These are phyloP conservation scores for Apophysomyces elegans DNA, from an alignment of 371 early-diverging fungal species.

Conservation along the genomic window DNA sequence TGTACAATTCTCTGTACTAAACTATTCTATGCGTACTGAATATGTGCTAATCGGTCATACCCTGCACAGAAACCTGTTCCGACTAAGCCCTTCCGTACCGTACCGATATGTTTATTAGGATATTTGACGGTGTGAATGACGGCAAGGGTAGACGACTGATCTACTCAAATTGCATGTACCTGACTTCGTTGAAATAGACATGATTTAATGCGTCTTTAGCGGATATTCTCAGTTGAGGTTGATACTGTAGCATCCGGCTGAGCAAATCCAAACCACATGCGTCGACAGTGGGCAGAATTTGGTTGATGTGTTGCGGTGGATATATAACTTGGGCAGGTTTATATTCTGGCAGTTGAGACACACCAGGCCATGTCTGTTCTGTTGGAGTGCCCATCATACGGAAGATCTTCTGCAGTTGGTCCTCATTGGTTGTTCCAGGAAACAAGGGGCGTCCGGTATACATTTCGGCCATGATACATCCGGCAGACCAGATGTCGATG, in stretches of 20 bases:
- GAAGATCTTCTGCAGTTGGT: conserved; percentile 98
- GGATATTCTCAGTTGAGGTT: conserved; percentile 87
- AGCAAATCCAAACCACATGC: conserved; percentile 77
- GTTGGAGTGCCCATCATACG: conserved; percentile 96
- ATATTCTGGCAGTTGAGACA: conserved; percentile 96
- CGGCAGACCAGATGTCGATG: conserved; percentile 96
- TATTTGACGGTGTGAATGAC: neutral
- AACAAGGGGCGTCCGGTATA: conserved; percentile 92
- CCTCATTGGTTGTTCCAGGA: conserved; percentile 96
- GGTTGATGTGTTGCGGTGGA: conserved; percentile 63
- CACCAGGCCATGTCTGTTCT: conserved; percentile 88
- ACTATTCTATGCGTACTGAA: neutral
- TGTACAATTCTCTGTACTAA: neutral
- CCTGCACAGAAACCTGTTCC: neutral
- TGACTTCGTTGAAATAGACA: conserved; percentile 87
- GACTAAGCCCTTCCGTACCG: conserved; percentile 6
- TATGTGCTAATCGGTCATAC: neutral
- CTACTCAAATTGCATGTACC: conserved; percentile 32
- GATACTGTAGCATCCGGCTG: conserved; percentile 89
- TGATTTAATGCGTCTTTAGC: conserved; percentile 94
- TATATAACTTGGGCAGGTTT: conserved; percentile 97
- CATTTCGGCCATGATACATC: conserved; percentile 96
- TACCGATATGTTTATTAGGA: conserved; percentile 8
- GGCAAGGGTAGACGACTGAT: neutral
- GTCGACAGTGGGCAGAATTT: conserved; percentile 80